Evolutionary conservation across 371 early-diverging fungal genomes (phyloP), one percentile per base, ranked within the genome.

Genomic region (Mucor sp.): DNA sequence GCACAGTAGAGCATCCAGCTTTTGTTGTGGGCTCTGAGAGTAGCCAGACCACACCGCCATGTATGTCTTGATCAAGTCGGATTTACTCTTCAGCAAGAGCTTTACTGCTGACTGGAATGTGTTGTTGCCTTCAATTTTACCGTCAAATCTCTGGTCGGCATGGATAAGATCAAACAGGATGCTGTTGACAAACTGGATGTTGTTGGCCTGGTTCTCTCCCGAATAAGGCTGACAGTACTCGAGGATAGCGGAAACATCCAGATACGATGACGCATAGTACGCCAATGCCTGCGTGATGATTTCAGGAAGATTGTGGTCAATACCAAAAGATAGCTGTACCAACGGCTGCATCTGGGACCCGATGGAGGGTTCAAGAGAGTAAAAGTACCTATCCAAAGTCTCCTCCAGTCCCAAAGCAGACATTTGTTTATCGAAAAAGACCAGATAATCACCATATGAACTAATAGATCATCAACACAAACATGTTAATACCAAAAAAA

Each of bases 331-430:
- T 4, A 78, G 58, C 27, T 81, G 81, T 32, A 78, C 78, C 3
- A 81, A 19, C 0, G 81, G 78, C 25, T 81, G 81, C 5, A 81
- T 62, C 58, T 78, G 81, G 8, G 77, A 69, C 3, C 77, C 77
- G 14, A 81, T 67, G 9, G 81, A 81, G 2, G 25, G 55, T 3
- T 47, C 58, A 28, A 80, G 50, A 32, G 57, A 56, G 32, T 74
- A 71, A 43, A 78, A 72, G 41, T 75, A 78, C 7, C 27, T 63
- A 15, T 74, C 58, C 4, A 78, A 28, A 1, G 69, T 70, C 37
- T 59, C 55, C 11, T 76, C 70, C 27, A 76, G 14, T n/a, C 81
- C 81, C 25, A 64, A 33, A 6, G 30, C 43, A 50, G 65, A 50
- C 28, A 76, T 33, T 28, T 78, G 69, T 0, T 63, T 37, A 48